Conservation (phyloP, 106 monocot species). For the Dendrobium nobile region DNA sequence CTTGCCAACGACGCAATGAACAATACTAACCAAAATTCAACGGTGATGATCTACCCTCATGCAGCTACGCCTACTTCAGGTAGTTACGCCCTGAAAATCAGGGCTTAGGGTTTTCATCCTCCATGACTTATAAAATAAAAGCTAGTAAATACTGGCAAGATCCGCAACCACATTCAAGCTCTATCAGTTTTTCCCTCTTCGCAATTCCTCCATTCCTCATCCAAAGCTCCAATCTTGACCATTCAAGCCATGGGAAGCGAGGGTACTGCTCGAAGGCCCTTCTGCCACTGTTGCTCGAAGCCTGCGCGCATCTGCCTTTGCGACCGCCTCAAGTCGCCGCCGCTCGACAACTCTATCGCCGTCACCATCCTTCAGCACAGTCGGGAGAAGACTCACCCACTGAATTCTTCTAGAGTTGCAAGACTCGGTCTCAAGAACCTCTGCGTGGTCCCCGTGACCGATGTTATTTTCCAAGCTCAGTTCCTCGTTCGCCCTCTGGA, state of each 20-base stretch:
- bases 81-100: neutral
- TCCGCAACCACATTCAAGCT: neutral
- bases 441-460: constrained; percentile 39
- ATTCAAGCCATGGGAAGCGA: constrained; percentile 20
- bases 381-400: constrained; percentile 63
- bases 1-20: no score
- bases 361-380: constrained; percentile 77
- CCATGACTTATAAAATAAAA: neutral
- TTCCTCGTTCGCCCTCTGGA: constrained; percentile 46
- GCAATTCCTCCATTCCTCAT: neutral
- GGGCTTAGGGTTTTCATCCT: neutral
- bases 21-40: no score
- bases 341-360: constrained; percentile 54
- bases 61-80: no score
- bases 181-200: neutral
- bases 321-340: constrained; percentile 49
- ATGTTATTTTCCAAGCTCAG: constrained; percentile 46
- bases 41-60: no score
- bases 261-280: constrained; percentile 24
- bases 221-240: neutral
- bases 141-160: neutral
- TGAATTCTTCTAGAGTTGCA: constrained; percentile 72
- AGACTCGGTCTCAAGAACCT: constrained; percentile 55
- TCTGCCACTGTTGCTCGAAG: constrained; percentile 69
- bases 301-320: constrained; percentile 68